These are phyloP conservation scores for Eucalyptus cloeziana DNA, from an alignment of 345 rosid genomes.

Conservation along the genomic window DNA sequence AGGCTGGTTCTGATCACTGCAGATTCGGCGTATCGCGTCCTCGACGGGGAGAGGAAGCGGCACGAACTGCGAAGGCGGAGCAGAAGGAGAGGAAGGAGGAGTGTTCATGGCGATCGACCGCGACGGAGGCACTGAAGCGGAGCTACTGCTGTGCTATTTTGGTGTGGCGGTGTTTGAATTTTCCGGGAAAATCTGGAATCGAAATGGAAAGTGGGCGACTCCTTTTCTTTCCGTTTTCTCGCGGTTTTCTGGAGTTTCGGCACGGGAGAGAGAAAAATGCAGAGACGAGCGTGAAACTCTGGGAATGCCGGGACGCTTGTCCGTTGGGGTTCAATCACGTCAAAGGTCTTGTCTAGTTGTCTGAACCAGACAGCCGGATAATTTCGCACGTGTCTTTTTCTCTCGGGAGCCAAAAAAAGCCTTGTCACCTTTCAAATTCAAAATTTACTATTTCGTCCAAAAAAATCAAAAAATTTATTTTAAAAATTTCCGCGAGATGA, in stretches of 20 bases:
- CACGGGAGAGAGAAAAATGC: background rate
- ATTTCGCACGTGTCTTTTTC: background rate
- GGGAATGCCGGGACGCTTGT: background rate
- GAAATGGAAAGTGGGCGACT: background rate
- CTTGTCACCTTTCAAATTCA: too few relatives aligned
- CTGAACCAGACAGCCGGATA: background rate
- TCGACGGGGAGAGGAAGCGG: conserved; percentile 24
- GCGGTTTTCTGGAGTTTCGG: background rate
- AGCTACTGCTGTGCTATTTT: background rate
- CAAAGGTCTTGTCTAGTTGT: background rate
- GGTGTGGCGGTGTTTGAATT: background rate
- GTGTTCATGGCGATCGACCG: background rate
- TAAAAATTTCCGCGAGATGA: too few relatives aligned
- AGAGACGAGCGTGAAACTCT: background rate
- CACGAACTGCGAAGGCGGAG: background rate
- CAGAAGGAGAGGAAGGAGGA: background rate
- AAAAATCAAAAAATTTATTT: too few relatives aligned
- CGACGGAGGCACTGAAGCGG: background rate
- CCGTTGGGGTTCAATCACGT: background rate
- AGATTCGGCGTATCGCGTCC: conserved; percentile 13
- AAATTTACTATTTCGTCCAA: too few relatives aligned
- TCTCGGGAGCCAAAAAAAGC: too few relatives aligned
- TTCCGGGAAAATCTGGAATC: background rate
- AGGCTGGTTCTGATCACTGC: conserved; percentile 3
- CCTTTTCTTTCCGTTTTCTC: background rate